A percentile compares a stretch with the other conserved stretches of the same genome.
Evolutionary conservation across 1,284 basidiomycete species (phyloP).

Genomic region (Ganoderma lingzhi): DNA sequence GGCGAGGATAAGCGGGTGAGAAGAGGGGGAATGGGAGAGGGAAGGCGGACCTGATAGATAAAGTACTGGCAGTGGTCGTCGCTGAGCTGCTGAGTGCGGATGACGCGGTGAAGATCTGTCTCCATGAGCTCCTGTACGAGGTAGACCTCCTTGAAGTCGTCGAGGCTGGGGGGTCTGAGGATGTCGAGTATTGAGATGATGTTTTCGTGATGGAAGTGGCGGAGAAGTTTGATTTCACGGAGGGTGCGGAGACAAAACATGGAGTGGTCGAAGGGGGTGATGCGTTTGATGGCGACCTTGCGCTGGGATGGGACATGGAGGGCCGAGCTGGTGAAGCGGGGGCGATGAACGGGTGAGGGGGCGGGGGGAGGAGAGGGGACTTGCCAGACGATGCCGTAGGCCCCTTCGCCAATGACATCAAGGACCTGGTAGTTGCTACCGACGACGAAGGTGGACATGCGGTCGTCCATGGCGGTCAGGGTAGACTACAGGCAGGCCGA

Average conservation of each 20-base stretch:
- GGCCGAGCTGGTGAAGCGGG: constrained; percentile 62
- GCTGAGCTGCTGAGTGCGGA: constrained; percentile 83
- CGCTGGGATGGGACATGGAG: constrained; percentile 68
- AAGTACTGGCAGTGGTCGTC: constrained; percentile 97
- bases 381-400: constrained; percentile 78
- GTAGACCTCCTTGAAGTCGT: constrained; percentile 82
- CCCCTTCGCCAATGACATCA: constrained; percentile 88
- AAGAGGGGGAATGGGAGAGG: constrained; percentile 8
- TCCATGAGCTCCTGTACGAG: constrained; percentile 94
- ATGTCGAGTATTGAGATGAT: constrained; percentile 90
- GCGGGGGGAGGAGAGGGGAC: constrained; percentile 27
- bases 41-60: constrained; percentile 85
- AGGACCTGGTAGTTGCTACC: constrained; percentile 73
- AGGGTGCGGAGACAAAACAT: constrained; percentile 90
- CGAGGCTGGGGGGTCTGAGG: constrained; percentile 64
- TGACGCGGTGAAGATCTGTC: constrained; percentile 89
- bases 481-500: not conserved
- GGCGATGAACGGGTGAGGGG: constrained; percentile 11
- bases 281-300: constrained; percentile 78
- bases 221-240: constrained; percentile 89
- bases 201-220: constrained; percentile 81
- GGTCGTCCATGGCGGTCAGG: constrained; percentile 51
- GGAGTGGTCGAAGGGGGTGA: constrained; percentile 87
- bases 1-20: constrained; percentile 10
- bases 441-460: constrained; percentile 64